These are phyloP conservation scores for Aspergillus oerlinghausenensis DNA, from an alignment of 2,329 filamentous ascomycete genomes.

Conservation along the genomic window DNA sequence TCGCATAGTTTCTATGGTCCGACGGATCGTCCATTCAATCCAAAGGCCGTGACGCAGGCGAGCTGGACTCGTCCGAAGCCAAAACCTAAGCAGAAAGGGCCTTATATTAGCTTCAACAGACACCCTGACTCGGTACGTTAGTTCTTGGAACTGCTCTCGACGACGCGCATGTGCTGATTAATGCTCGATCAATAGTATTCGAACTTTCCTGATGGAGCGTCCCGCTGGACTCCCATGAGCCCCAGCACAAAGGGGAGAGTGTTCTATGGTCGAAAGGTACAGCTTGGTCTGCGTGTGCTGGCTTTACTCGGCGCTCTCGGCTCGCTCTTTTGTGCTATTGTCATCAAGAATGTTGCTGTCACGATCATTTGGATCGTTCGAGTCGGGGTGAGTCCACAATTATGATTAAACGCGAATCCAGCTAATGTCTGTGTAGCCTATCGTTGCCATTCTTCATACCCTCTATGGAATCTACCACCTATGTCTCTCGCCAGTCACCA, in stretches of 20 bases:
- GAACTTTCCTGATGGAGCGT: slow-evolving; percentile 59
- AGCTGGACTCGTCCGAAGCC: slow-evolving; percentile 62
- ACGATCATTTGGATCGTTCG: slow-evolving; percentile 70
- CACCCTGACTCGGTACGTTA: slow-evolving; percentile 70
- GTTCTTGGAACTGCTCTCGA: background rate
- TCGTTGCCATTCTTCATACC: slow-evolving; percentile 66
- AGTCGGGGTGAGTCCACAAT: slow-evolving; percentile 58
- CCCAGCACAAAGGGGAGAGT: slow-evolving; percentile 66
- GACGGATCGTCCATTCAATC: slow-evolving; percentile 66
- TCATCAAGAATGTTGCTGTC: slow-evolving; percentile 64
- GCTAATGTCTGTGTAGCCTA: slow-evolving; percentile 53
- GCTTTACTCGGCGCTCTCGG: slow-evolving; percentile 67
- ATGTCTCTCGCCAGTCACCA: slow-evolving; percentile 61
- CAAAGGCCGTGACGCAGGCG: slow-evolving; percentile 76
- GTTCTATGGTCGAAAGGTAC: slow-evolving; percentile 62
- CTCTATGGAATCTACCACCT: slow-evolving; percentile 80
- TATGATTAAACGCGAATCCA: background rate
- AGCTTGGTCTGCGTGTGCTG: slow-evolving; percentile 63
- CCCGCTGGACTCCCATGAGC: slow-evolving; percentile 62
- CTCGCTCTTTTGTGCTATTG: slow-evolving; percentile 69
- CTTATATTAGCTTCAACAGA: slow-evolving; percentile 74
- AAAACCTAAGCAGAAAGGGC: slow-evolving; percentile 66
- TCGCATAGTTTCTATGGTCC: slow-evolving; percentile 50
- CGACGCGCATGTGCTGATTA: background rate
- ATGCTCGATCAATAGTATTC: slow-evolving; percentile 29